These are phyloP conservation scores for Allantophomopsis cytisporea DNA, from an alignment of 2,329 filamentous ascomycete genomes.

Conservation along the genomic window DNA sequence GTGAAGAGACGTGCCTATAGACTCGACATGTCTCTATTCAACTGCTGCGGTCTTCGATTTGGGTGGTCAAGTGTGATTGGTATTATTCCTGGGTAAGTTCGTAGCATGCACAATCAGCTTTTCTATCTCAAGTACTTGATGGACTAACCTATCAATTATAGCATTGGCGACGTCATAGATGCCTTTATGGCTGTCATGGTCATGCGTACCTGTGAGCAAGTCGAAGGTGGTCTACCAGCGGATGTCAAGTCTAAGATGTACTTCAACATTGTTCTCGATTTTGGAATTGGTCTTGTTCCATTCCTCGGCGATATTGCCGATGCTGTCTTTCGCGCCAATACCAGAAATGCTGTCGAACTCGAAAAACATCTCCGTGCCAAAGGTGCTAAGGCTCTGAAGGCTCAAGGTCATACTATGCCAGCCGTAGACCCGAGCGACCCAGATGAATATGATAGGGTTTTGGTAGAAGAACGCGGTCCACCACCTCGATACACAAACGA, in stretches of 20 bases:
- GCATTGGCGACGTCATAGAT: slow-evolving; percentile 65
- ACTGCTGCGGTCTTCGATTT: slow-evolving; percentile 67
- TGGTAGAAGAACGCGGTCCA: slow-evolving; percentile 5
- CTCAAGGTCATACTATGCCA: slow-evolving; percentile 31
- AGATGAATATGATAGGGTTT: slow-evolving; percentile 31
- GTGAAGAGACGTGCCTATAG: slow-evolving; percentile 78
- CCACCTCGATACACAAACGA: slow-evolving; percentile 14
- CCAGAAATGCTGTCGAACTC: slow-evolving; percentile 54
- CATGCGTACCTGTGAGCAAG: slow-evolving; percentile 53
- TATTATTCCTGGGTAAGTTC: slow-evolving; percentile 62
- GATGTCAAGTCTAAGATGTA: slow-evolving; percentile 58
- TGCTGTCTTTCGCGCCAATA: slow-evolving; percentile 59
- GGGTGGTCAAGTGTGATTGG: slow-evolving; percentile 85
- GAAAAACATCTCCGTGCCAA: slow-evolving; percentile 56
- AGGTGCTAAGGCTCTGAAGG: slow-evolving; percentile 41
- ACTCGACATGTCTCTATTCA: slow-evolving; percentile 76
- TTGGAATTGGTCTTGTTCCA: slow-evolving; percentile 59
- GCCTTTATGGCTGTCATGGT: slow-evolving; percentile 63
- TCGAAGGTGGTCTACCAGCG: slow-evolving; percentile 63
- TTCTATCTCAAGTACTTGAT: slow-evolving; percentile 2
- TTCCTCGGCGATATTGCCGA: slow-evolving; percentile 67
- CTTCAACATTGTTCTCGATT: slow-evolving; percentile 64
- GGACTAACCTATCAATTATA: slow-evolving; percentile 21
- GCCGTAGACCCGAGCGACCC: slow-evolving; percentile 37
- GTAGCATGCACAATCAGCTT: slow-evolving; percentile 7